A percentile compares a stretch with the other conserved stretches of the same genome.
phyloP scores from a whole-genome alignment of 139 green algal genomes.

The Picochlorum sp. region DNA sequence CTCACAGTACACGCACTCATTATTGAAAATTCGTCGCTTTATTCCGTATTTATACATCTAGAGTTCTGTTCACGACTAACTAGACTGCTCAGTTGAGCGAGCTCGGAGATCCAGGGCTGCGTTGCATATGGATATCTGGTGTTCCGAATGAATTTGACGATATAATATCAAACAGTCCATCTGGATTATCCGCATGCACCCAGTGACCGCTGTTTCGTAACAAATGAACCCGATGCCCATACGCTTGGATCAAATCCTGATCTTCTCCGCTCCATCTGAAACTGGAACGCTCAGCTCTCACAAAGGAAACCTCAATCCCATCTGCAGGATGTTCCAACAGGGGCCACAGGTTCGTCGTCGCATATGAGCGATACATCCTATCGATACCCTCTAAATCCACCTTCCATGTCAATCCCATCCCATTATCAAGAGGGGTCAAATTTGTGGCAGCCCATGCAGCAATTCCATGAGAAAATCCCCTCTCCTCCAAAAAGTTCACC shows the following conservation, averaged over 20 bases:
- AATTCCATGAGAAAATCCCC: conserved; percentile 37
- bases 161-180: conserved; percentile 72
- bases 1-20: too few relatives aligned
- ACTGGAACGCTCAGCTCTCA: conserved; percentile 58
- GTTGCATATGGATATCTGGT: conserved; percentile 33
- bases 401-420: conserved; percentile 49
- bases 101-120: not conserved
- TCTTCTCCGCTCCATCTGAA: conserved; percentile 55
- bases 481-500: conserved; percentile 27
- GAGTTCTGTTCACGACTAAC: too few relatives aligned
- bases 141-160: conserved; percentile 42
- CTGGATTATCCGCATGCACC: conserved; percentile 84
- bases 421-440: conserved; percentile 13
- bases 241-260: conserved; percentile 40
- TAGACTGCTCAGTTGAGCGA: too few relatives aligned
- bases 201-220: conserved; percentile 70
- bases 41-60: too few relatives aligned
- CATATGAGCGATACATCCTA: conserved; percentile 82
- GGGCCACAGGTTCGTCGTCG: conserved; percentile 61
- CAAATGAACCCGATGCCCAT: conserved; percentile 68
- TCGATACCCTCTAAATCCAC: conserved; percentile 84
- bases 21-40: too few relatives aligned
- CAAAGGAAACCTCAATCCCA: conserved; percentile 72
- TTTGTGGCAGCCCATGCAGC: conserved; percentile 81
- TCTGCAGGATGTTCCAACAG: conserved; percentile 56